phyloP scores from a whole-genome alignment of 1,139 yeast species.

The Starmera stellimalicola region DNA sequence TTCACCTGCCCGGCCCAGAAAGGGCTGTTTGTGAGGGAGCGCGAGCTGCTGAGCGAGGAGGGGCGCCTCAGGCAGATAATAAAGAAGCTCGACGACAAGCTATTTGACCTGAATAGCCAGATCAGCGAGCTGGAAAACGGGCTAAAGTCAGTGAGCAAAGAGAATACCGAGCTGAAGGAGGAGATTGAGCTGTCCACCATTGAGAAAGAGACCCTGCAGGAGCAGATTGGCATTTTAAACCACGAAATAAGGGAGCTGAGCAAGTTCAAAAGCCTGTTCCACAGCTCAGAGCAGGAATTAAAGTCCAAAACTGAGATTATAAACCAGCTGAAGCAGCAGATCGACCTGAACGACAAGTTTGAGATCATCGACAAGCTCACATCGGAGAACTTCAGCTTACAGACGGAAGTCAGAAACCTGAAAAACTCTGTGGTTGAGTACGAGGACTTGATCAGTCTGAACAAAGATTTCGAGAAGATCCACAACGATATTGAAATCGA shows the following conservation, averaged over 20 bases:
- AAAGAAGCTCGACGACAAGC: constrained; percentile 33
- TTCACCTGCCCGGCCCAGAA: constrained; percentile 39
- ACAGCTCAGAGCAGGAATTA: constrained; percentile 24
- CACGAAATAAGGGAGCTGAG: too few species aligned
- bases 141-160: constrained; percentile 16
- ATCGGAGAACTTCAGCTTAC: constrained; percentile 40
- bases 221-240: constrained; percentile 30
- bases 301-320: constrained; percentile 32
- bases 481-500: constrained; percentile 50
- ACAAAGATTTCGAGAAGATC: constrained; percentile 52
- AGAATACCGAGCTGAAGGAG: constrained; percentile 26
- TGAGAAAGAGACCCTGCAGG: constrained; percentile 45
- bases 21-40: constrained; percentile 52
- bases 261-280: constrained; percentile 16
- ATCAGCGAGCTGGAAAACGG: constrained; percentile 20
- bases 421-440: constrained; percentile 42
- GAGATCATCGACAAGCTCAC: constrained; percentile 47
- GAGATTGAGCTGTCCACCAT: constrained; percentile 41
- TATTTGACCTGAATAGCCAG: constrained; percentile 26
- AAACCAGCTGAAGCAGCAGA: constrained; percentile 32
- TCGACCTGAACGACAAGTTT: constrained; percentile 38
- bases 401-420: constrained; percentile 29
- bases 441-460: constrained; percentile 49
- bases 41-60: constrained; percentile 7
- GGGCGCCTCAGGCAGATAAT: constrained; percentile 31